A percentile compares a stretch with the other conserved stretches of the same genome.
Evolutionary conservation across 352 stramenopile species (phyloP).

Genomic region (Phytophthora megakarya): DNA sequence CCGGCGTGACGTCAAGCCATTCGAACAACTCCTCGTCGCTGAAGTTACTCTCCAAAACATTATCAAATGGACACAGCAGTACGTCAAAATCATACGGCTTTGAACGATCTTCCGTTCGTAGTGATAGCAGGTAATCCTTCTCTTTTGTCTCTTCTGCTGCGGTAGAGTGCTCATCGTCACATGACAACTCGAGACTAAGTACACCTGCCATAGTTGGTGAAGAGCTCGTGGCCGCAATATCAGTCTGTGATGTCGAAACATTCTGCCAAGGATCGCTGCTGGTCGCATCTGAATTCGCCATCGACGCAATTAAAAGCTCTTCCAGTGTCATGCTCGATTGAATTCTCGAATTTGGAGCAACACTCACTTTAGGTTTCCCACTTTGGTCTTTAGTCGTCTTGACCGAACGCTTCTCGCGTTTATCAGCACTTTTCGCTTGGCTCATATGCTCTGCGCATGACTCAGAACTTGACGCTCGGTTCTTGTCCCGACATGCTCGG

Average conservation of each 20-base stretch:
- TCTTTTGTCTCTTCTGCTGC: background rate
- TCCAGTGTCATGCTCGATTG: background rate
- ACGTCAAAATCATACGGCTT: constrained; percentile 1
- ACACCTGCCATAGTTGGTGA: constrained; percentile 2
- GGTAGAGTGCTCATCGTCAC: background rate
- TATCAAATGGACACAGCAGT: background rate
- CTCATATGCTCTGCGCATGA: constrained; percentile 26
- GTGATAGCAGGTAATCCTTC: background rate
- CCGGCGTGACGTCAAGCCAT: constrained; percentile 1
- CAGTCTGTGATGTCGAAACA: background rate
- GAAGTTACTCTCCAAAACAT: constrained; percentile 3
- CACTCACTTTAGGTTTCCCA: constrained; percentile 3
- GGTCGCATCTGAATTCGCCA: background rate
- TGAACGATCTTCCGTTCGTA: background rate
- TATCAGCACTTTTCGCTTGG: constrained; percentile 16
- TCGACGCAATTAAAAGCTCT: constrained; percentile 14
- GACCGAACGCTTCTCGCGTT: constrained; percentile 3
- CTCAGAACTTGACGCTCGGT: constrained; percentile 26
- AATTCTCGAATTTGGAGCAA: background rate
- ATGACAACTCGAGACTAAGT: background rate
- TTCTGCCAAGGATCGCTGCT: background rate
- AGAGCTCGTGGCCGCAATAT: background rate
- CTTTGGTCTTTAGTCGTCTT: background rate
- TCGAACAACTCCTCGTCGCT: constrained; percentile 13
- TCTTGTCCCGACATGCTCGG: constrained; percentile 20